Evolutionary conservation across 2,329 filamentous ascomycete genomes (phyloP).

Genomic region (Myrmaecium sp.): DNA sequence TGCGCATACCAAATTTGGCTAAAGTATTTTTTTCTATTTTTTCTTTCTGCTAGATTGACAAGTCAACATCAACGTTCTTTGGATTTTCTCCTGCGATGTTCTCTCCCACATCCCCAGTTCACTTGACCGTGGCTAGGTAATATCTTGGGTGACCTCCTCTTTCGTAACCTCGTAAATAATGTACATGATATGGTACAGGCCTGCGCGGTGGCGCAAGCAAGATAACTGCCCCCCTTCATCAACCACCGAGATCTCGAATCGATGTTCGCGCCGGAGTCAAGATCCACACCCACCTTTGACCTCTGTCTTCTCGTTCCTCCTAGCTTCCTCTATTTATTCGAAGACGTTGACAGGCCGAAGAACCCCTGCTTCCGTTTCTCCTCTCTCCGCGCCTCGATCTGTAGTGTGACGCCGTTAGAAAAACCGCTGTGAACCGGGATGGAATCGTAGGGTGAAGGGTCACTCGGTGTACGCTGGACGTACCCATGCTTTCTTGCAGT

Average conservation of each 20-base stretch:
- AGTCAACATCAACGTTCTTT: too few relatives aligned
- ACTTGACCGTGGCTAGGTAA: too few relatives aligned
- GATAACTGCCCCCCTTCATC: background rate
- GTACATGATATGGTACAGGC: background rate
- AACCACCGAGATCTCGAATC: background rate
- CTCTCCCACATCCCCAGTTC: too few relatives aligned
- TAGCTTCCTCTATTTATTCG: background rate
- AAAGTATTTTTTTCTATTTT: too few relatives aligned
- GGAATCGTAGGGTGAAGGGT: background rate
- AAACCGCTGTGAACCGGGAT: background rate
- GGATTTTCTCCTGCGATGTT: too few relatives aligned
- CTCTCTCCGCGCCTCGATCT: slow-evolving; percentile 31
- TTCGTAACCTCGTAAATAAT: too few relatives aligned
- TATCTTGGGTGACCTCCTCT: too few relatives aligned
- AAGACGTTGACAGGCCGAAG: slow-evolving; percentile 11
- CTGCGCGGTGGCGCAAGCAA: background rate
- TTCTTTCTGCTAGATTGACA: too few relatives aligned
- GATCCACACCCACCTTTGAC: background rate
- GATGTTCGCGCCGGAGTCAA: background rate
- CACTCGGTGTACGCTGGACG: slow-evolving; percentile 36
- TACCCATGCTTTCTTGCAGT: slow-evolving; percentile 94
- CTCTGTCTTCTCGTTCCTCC: background rate
- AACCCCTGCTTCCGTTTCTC: slow-evolving; percentile 22
- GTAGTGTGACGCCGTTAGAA: background rate
- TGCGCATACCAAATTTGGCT: too few relatives aligned